A percentile compares a stretch with the other conserved stretches of the same genome.
phyloP scores from a whole-genome alignment of 768 basidiomycete species.

The Hypholoma fasciculare region DNA sequence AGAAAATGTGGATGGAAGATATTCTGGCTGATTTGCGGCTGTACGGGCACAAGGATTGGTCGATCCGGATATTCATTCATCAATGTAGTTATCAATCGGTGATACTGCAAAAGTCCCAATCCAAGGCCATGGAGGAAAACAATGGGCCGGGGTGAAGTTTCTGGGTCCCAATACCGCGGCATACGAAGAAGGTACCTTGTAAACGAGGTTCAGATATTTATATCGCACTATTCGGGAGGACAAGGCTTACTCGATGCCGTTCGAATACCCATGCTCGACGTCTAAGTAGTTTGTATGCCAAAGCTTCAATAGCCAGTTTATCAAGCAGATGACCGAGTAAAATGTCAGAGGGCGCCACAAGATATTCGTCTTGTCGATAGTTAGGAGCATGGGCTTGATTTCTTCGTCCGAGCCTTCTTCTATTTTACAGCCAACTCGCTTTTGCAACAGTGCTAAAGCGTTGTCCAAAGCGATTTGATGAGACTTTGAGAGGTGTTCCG shows the following conservation, averaged over 20 bases:
- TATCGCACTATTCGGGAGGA: not conserved
- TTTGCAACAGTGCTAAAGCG: conserved; percentile 64
- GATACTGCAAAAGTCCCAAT: conserved; percentile 75
- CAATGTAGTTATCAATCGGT: conserved; percentile 58
- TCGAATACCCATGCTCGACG: conserved; percentile 46
- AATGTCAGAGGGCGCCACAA: conserved; percentile 66
- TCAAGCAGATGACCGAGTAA: conserved; percentile 51
- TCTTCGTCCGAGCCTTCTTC: conserved; percentile 57
- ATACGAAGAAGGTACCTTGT: conserved; percentile 72
- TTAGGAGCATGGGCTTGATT: conserved; percentile 62
- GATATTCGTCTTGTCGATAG: conserved; percentile 76
- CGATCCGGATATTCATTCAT: conserved; percentile 57
- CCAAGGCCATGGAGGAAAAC: conserved; percentile 91
- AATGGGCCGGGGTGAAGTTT: conserved; percentile 62
- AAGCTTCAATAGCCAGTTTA: conserved; percentile 49
- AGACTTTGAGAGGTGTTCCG: conserved; percentile 43
- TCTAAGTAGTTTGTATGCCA: conserved; percentile 43
- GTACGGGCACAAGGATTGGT: conserved; percentile 74
- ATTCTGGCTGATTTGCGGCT: conserved; percentile 85
- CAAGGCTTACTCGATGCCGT: conserved; percentile 68
- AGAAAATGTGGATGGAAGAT: conserved; percentile 79
- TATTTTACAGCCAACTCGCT: conserved; percentile 66
- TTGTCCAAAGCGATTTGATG: conserved; percentile 56
- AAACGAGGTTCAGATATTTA: conserved; percentile 1
- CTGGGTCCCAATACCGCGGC: conserved; percentile 65